Evolutionary conservation across 1,284 basidiomycete genomes (phyloP).

Genomic region (Fomitopsis betulina): DNA sequence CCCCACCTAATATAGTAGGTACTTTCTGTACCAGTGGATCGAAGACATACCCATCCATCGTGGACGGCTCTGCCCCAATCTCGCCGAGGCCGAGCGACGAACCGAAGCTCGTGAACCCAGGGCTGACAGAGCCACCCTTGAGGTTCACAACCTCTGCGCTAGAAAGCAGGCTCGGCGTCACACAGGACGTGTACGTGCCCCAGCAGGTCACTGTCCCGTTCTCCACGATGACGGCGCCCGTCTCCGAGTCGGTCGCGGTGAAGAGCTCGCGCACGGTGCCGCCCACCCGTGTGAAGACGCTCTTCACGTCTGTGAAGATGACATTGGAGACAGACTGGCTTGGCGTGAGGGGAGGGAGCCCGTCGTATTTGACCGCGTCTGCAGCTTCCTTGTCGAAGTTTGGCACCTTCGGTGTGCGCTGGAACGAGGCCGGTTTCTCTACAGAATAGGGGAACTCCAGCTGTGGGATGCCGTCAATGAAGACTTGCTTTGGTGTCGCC

Average conservation of each 20-base stretch:
- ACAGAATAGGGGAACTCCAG: constrained; percentile 37
- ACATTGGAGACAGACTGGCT: constrained; percentile 33
- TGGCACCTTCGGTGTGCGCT: constrained; percentile 51
- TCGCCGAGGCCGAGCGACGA: constrained; percentile 32
- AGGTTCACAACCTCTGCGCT: constrained; percentile 25
- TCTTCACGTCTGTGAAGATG: constrained; percentile 57
- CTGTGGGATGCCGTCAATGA: constrained; percentile 66
- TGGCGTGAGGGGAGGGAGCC: constrained; percentile 57
- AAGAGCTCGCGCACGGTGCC: constrained; percentile 17
- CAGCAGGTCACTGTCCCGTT: constrained; percentile 41
- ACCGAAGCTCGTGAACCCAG: constrained; percentile 32
- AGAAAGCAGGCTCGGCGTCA: constrained; percentile 26
- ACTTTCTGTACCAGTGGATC: constrained; percentile 44
- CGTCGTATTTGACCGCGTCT: constrained; percentile 52
- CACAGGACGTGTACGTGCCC: constrained; percentile 25
- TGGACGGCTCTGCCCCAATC: constrained; percentile 39
- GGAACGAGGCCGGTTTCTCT: constrained; percentile 44
- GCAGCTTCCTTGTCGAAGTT: constrained; percentile 58
- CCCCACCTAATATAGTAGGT: constrained; percentile 45
- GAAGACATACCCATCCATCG: constrained; percentile 39
- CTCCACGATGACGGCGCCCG: constrained; percentile 31
- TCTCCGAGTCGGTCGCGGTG: constrained; percentile 11
- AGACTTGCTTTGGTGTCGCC: constrained; percentile 66
- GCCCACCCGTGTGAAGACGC: constrained; percentile 29
- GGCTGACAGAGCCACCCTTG: constrained; percentile 41